Evolutionary conservation across 2,329 filamentous ascomycete species (phyloP).

Genomic region (Ceratocystis lukuohia): DNA sequence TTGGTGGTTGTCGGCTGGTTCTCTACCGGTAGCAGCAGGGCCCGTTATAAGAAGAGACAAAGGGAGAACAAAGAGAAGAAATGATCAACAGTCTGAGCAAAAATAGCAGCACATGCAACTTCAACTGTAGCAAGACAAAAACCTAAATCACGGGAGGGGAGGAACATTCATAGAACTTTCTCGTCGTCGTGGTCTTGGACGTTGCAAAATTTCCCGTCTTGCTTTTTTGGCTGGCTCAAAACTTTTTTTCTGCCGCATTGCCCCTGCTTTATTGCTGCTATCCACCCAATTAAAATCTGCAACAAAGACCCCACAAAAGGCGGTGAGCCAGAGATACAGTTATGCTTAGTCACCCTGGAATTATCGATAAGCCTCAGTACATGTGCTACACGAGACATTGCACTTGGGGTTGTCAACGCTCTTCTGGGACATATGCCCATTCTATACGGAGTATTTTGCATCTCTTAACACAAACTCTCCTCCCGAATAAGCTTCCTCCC

Average conservation of each 20-base stretch:
- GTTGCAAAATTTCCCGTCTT: conserved; percentile 17
- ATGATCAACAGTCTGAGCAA: background rate
- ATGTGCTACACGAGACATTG: background rate
- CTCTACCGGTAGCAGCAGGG: background rate
- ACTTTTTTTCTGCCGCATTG: conserved; percentile 21
- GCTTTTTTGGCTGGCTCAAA: conserved; percentile 14
- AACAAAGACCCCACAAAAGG: conserved; percentile 4
- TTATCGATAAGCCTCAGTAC: conserved; percentile 1
- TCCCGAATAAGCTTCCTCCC: too few species aligned
- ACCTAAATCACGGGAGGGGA: background rate
- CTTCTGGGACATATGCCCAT: background rate
- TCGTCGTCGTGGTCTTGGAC: background rate
- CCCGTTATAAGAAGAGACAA: background rate
- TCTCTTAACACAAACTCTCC: too few species aligned
- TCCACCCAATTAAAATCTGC: conserved; percentile 12
- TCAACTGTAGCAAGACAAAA: background rate
- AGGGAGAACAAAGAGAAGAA: background rate
- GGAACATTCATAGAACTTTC: background rate
- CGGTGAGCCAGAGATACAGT: conserved; percentile 2
- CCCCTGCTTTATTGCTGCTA: conserved; percentile 4
- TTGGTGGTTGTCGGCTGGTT: background rate
- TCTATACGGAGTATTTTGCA: background rate
- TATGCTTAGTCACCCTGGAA: background rate
- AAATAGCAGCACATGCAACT: background rate
- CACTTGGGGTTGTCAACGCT: background rate